phyloP scores from a whole-genome alignment of 345 rosid species.

The Turnera subulata region DNA sequence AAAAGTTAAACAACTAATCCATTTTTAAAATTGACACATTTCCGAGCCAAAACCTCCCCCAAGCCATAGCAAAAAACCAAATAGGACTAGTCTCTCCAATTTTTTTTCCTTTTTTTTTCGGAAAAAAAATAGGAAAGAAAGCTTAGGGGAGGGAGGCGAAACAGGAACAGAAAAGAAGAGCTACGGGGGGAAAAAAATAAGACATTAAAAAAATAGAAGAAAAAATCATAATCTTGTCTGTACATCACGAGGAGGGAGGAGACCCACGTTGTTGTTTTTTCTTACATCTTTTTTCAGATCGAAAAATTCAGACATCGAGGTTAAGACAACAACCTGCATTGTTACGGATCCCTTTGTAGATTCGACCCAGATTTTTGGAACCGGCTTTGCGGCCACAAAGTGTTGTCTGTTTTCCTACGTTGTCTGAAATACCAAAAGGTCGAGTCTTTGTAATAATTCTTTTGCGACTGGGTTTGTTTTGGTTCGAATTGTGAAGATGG shows the following conservation, averaged over 20 bases:
- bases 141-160: neutral
- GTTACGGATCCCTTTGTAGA: slow-evolving; percentile 8
- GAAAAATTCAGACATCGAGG: slow-evolving; percentile 75
- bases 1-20: too few species aligned
- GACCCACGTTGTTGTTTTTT: neutral
- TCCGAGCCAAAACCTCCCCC: neutral
- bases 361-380: neutral
- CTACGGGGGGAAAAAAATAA: too few species aligned
- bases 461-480: neutral
- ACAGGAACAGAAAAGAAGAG: neutral
- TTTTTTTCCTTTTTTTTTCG: neutral
- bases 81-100: neutral
- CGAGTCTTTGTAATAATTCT: neutral
- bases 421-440: neutral
- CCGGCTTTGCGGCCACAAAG: neutral
- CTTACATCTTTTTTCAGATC: slow-evolving; percentile 30
- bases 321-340: slow-evolving; percentile 30
- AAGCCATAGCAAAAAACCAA: neutral
- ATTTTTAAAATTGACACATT: neutral
- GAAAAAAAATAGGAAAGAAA: too few species aligned
- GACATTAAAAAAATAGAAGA: too few species aligned
- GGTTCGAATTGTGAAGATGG: slow-evolving; percentile 33
- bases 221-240: neutral
- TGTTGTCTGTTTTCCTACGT: neutral
- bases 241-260: neutral